Conservation (phyloP, 179 eudicot genomes). For the Nepenthes alata region DNA sequence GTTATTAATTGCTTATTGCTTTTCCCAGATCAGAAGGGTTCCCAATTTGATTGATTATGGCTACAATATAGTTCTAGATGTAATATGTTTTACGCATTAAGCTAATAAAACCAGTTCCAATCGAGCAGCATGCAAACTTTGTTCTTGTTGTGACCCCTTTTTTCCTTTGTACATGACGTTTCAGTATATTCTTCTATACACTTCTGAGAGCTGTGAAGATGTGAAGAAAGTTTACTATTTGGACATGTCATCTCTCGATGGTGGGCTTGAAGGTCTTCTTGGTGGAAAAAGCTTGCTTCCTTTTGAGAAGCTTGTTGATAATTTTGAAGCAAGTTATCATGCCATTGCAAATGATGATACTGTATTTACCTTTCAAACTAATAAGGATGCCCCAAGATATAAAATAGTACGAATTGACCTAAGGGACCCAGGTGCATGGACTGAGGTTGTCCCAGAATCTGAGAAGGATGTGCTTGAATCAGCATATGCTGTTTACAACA, state of each 20-base stretch:
- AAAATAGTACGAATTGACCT: slow-evolving; percentile 79
- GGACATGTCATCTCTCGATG: slow-evolving; percentile 46
- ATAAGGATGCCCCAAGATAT: slow-evolving; percentile 81
- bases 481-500: slow-evolving; percentile 58
- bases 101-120: no score
- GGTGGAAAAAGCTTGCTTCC: slow-evolving; percentile 61
- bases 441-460: slow-evolving; percentile 57
- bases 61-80: not conserved
- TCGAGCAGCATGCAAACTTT: not conserved
- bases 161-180: slow-evolving; percentile 1
- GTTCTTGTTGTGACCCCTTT: not conserved
- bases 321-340: slow-evolving; percentile 62
- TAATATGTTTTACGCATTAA: not conserved
- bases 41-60: no score
- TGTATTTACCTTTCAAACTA: slow-evolving; percentile 68
- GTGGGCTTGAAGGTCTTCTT: slow-evolving; percentile 59
- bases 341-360: slow-evolving; percentile 72
- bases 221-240: slow-evolving; percentile 75
- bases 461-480: slow-evolving; percentile 83
- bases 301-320: slow-evolving; percentile 70
- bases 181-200: slow-evolving; percentile 37
- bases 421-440: slow-evolving; percentile 62
- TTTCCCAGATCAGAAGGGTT: no score
- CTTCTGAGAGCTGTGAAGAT: slow-evolving; percentile 56
- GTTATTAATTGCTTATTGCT: not conserved